phyloP scores from a whole-genome alignment of 192 early-diverging fungal species.

The Chytriomyces sp. region DNA sequence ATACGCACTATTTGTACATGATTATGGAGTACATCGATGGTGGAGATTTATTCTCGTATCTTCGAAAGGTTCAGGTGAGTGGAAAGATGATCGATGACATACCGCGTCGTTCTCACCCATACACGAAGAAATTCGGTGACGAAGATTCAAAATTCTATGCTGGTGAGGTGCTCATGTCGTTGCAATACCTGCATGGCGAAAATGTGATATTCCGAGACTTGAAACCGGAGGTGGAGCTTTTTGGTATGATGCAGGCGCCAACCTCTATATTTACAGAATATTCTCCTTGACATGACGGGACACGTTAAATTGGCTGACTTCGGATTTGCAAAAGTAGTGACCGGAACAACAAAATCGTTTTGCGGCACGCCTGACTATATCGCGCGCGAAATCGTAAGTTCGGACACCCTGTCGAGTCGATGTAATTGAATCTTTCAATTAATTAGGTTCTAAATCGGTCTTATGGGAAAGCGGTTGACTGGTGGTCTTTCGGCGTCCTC shows the following conservation, averaged over 20 bases:
- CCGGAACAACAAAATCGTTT: slow-evolving; percentile 88
- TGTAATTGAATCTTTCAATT: no score
- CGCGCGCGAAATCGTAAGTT: slow-evolving; percentile 78
- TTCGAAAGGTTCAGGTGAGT: slow-evolving; percentile 45
- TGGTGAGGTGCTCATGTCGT: slow-evolving; percentile 70
- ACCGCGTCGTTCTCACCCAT: not conserved
- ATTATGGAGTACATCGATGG: slow-evolving; percentile 60
- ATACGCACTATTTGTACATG: slow-evolving; percentile 50
- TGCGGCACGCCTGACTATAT: slow-evolving; percentile 98
- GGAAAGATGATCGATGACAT: not conserved
- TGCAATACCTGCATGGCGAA: slow-evolving; percentile 77
- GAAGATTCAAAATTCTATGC: slow-evolving; percentile 75
- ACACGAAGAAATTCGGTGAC: slow-evolving; percentile 63
- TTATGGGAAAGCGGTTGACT: slow-evolving; percentile 94
- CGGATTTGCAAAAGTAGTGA: slow-evolving; percentile 91
- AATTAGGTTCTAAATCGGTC: slow-evolving; percentile 76
- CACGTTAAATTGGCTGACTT: slow-evolving; percentile 96
- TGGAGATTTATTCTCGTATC: slow-evolving; percentile 53
- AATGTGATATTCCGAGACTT: slow-evolving; percentile 78
- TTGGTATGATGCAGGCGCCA: not conserved
- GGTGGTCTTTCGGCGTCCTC: slow-evolving; percentile 97
- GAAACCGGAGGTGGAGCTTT: slow-evolving; percentile 67
- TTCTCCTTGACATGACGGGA: slow-evolving; percentile 90
- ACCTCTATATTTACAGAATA: slow-evolving; percentile 59
- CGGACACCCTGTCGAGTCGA: no score